Evolutionary conservation across 768 basidiomycete genomes (phyloP), one percentile per base, ranked within the genome.

Genomic region (Tubosaeta sp.): DNA sequence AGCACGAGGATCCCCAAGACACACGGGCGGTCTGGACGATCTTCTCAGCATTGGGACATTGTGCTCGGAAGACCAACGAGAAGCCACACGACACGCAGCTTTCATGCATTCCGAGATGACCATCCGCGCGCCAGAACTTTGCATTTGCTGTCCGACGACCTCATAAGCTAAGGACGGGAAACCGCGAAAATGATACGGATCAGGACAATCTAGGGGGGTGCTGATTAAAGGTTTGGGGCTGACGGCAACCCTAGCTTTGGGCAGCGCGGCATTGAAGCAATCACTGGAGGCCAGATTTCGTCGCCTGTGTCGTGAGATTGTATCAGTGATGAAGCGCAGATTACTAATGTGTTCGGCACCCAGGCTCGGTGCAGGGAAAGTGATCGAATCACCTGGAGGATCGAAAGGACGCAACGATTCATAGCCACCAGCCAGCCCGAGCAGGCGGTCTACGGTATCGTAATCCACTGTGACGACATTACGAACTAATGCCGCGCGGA

Each of bases 81-180:
- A 94, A 1, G 87, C 85, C 1, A 84, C 74, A 2, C 85, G 81
- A 43, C 82, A 84, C 0, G 90, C 92, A 16, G 85, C 61, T 61
- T 92, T 87, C 86, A 94, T 94, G 59, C 77, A 74, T 67, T 96
- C 93, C 0, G 84, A 73, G 11, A 99, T 82, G 46, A 91, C 60
- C 42, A 65, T 58, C 36, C 79, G 77, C 16, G 86, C 56, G 22
- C 83, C 81, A 2, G 36, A 31, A 16, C 72, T 72, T 3, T 47
- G 3, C 14, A 57, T 55, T 8, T 58, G 57, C 16, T 54, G 41
- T 3, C 60, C 48, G 0, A 36, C 51, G 2, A 87, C 77, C 2
- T 52, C 55, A 61, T 86, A 89, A 6, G 55, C 59, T 18, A 79
- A 65, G 18, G 67, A 56, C 9, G 75, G 88, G 67, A 80, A 85